phyloP scores from a whole-genome alignment of 495 filamentous ascomycete species.

The Jackrogersella multiformis region DNA sequence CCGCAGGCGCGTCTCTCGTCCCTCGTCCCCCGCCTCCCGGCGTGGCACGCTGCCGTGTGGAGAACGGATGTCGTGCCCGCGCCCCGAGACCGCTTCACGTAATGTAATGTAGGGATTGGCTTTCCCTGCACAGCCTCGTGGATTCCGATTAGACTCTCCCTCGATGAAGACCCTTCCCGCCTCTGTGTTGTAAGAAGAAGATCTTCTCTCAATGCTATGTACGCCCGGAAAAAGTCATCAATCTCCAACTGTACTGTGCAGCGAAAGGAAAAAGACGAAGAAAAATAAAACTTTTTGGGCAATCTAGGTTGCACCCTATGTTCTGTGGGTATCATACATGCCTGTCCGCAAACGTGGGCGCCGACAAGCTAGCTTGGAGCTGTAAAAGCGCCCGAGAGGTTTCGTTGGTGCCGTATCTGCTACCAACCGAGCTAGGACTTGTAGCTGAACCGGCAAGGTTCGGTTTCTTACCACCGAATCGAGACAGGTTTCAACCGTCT shows the following conservation, averaged over 20 bases:
- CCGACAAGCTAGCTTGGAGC: conserved; percentile 11
- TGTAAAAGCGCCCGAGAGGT: neutral
- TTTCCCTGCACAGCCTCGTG: neutral
- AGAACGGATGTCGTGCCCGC: too few species aligned
- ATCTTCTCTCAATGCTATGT: conserved; percentile 26
- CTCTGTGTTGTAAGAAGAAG: too few species aligned
- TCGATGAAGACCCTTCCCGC: neutral
- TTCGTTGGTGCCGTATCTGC: conserved; percentile 1
- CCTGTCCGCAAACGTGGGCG: conserved; percentile 6
- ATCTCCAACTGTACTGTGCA: conserved; percentile 24
- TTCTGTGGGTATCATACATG: conserved; percentile 44
- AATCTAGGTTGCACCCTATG: conserved; percentile 44
- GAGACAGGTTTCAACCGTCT: conserved; percentile 1
- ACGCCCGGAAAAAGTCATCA: conserved; percentile 20
- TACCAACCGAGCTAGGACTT: conserved; percentile 9
- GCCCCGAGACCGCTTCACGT: neutral
- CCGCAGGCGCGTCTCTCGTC: neutral
- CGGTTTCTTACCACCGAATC: conserved; percentile 1
- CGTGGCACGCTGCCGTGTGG: too few species aligned
- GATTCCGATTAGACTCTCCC: neutral
- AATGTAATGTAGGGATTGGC: neutral
- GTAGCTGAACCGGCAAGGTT: conserved; percentile 3
- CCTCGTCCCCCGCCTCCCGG: neutral
- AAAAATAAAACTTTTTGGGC: conserved; percentile 33
- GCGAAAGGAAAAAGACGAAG: conserved; percentile 20